Evolutionary conservation across 768 basidiomycete genomes (phyloP), one percentile per base, ranked within the genome.

Genomic region (Russula sp.): DNA sequence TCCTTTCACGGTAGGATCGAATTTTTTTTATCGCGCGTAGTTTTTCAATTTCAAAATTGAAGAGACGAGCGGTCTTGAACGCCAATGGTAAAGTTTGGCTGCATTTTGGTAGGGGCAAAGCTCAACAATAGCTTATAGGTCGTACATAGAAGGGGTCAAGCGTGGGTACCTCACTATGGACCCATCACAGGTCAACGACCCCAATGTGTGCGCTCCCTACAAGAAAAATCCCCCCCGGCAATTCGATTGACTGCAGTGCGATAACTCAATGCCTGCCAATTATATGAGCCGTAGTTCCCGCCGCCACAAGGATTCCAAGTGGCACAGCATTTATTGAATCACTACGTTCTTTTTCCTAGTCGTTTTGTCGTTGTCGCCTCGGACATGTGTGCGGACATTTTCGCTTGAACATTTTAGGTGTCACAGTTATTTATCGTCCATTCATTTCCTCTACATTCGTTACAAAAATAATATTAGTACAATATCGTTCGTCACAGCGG

Each of bases 41-140:
- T 85, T 78, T 71, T 90, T 88, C 88, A 88, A 83, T 72, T 89
- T 90, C 77, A 88, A 86, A 68, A 77, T 84, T 6, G 89, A 90
- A 72, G 79, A 73, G 45, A 86, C 84, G 2, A 57, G 59, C 6
- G 77, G 78, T 64, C 72, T 78, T 20, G 79, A 80, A 35, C 75
- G 86, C 14, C 81, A 88, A 74, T 88, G 88, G 88, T 87, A 65
- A 18, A 78, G 72, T 8, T 20, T 39, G 37, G 20, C 39, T 11
- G 50, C 20, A 34, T 22, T 14, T 6, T 13, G 20, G 9, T 31
- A 4, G n/a, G 34, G 22, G 18, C 8, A 55, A 49, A 45, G 39
- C 49, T 34, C 11, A 48, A 40, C 20, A 45, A 22, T 22, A n/a
- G 34, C 40, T 51, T 9, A 16, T 34, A 64, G 88, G 88, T 87